Evolutionary conservation across 2,329 filamentous ascomycete genomes (phyloP).

Genomic region (Phialemoniopsis sp.): DNA sequence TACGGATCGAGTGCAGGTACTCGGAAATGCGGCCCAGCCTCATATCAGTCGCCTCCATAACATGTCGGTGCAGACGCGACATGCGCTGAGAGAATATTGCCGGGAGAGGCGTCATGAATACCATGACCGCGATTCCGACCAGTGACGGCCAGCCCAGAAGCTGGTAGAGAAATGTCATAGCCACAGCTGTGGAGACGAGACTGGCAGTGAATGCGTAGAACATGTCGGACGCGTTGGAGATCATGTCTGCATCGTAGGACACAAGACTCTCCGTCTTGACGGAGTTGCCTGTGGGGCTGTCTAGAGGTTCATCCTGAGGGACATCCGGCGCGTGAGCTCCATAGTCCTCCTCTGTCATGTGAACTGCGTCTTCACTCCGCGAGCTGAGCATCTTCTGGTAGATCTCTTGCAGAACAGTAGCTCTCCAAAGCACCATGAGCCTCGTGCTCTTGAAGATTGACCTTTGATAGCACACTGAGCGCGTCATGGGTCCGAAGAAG

Average conservation of each 20-base stretch:
- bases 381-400: constrained; percentile 12
- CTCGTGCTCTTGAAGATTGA: constrained; percentile 26
- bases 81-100: constrained; percentile 19
- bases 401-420: constrained; percentile 25
- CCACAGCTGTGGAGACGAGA: constrained; percentile 20
- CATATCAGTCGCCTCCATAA: constrained; percentile 63
- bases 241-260: constrained; percentile 27
- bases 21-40: constrained; percentile 90
- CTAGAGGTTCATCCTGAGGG: not conserved
- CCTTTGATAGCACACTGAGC: constrained; percentile 24
- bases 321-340: too few species aligned
- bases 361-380: not conserved
- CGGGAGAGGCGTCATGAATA: constrained; percentile 20
- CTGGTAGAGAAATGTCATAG: constrained; percentile 23
- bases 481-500: constrained; percentile 23
- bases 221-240: constrained; percentile 23
- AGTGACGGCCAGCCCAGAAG: constrained; percentile 27
- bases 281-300: constrained; percentile 1
- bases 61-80: constrained; percentile 19
- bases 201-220: constrained; percentile 20
- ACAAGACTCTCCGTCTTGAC: constrained; percentile 22
- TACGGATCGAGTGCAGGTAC: constrained; percentile 86
- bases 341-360: not conserved
- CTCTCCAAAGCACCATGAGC: constrained; percentile 22
- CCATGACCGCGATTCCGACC: constrained; percentile 20